Evolutionary conservation across 2,329 filamentous ascomycete species (phyloP).

Genomic region (Neophaeococcomyces aloes): DNA sequence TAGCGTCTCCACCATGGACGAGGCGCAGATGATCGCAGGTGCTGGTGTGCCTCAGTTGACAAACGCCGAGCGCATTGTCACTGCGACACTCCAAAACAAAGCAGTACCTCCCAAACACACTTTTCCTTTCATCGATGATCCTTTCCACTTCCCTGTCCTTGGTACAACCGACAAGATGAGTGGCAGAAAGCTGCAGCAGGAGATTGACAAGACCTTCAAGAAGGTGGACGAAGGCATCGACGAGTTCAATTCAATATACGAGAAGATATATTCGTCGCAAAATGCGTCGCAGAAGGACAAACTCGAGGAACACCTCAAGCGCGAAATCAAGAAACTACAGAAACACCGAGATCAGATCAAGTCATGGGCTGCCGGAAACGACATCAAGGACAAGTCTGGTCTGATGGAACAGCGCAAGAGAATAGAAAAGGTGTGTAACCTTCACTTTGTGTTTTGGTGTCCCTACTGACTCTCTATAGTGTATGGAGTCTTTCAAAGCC

Average conservation of each 20-base stretch:
- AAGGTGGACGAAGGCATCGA: constrained; percentile 88
- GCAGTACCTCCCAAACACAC: constrained; percentile 13
- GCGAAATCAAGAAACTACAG: constrained; percentile 99
- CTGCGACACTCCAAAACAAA: constrained; percentile 8
- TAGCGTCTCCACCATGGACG: no score
- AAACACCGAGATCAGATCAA: constrained; percentile 97
- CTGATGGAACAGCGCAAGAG: constrained; percentile 86
- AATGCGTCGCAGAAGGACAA: constrained; percentile 97
- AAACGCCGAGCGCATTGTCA: no score
- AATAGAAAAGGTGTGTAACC: constrained; percentile 75
- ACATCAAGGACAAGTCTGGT: constrained; percentile 98
- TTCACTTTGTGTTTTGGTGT: constrained; percentile 7
- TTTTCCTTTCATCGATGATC: constrained; percentile 11
- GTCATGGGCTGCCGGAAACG: constrained; percentile 95
- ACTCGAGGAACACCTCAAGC: constrained; percentile 93
- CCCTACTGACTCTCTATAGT: constrained; percentile 25
- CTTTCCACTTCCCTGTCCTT: not conserved
- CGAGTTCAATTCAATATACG: constrained; percentile 90
- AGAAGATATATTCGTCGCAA: constrained; percentile 88
- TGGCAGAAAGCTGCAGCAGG: constrained; percentile 89
- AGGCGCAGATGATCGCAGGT: no score
- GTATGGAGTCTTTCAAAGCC: constrained; percentile 99
- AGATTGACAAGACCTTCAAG: constrained; percentile 99
- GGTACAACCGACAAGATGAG: constrained; percentile 56
- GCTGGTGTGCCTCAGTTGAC: no score